phyloP scores from a whole-genome alignment of 768 basidiomycete species.

The Botryobasidium botryosum region DNA sequence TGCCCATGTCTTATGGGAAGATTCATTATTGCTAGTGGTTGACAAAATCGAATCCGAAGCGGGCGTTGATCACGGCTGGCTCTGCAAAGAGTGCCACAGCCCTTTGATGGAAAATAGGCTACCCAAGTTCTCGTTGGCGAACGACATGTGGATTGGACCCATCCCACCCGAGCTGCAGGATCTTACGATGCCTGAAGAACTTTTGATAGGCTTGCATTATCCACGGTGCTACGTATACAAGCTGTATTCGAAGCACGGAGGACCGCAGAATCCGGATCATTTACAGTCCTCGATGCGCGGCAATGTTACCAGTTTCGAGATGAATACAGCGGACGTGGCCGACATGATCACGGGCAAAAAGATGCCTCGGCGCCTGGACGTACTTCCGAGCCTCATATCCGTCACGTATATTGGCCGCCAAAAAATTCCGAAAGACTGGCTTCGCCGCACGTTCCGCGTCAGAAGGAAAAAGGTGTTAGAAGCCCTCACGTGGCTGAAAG shows the following conservation, averaged over 20 bases:
- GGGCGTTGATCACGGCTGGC: too few relatives aligned
- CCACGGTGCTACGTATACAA: background rate
- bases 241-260: too few relatives aligned
- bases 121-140: slow-evolving; percentile 5
- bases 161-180: background rate
- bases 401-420: slow-evolving; percentile 23
- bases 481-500: slow-evolving; percentile 24
- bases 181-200: background rate
- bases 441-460: slow-evolving; percentile 21
- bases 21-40: too few relatives aligned
- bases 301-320: slow-evolving; percentile 20
- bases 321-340: slow-evolving; percentile 16
- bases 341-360: slow-evolving; percentile 22
- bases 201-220: background rate
- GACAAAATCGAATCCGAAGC: too few relatives aligned
- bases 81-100: too few relatives aligned
- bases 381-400: slow-evolving; percentile 20
- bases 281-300: slow-evolving; percentile 22
- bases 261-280: background rate
- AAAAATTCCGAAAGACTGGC: slow-evolving; percentile 16
- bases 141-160: background rate
- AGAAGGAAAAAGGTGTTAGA: slow-evolving; percentile 16
- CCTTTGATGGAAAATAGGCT: too few relatives aligned
- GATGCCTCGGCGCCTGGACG: slow-evolving; percentile 18
- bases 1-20: too few relatives aligned